Conservation (phyloP, 805 yeast species). For the Wickerhamomyces queroliae region DNA sequence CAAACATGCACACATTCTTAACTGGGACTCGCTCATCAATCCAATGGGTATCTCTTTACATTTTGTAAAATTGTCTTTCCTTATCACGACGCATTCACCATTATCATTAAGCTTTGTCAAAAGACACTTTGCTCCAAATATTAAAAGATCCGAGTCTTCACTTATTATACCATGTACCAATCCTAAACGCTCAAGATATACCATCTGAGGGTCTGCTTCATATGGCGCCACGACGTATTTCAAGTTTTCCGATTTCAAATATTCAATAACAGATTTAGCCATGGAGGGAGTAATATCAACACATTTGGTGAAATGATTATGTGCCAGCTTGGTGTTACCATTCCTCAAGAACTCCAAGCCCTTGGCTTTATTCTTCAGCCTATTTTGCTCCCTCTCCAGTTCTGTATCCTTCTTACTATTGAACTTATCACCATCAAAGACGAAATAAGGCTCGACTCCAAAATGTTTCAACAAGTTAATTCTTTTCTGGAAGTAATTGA, state of each 20-base stretch:
- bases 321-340: slow-evolving; percentile 58
- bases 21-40: slow-evolving; percentile 45
- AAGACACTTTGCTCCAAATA: slow-evolving; percentile 76
- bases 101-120: slow-evolving; percentile 77
- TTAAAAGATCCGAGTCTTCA: slow-evolving; percentile 89
- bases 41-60: slow-evolving; percentile 47
- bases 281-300: slow-evolving; percentile 85
- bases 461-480: slow-evolving; percentile 57
- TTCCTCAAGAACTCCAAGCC: slow-evolving; percentile 46
- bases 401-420: slow-evolving; percentile 79
- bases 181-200: slow-evolving; percentile 71
- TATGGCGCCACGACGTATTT: slow-evolving; percentile 91
- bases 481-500: slow-evolving; percentile 63
- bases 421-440: slow-evolving; percentile 87
- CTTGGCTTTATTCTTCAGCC: slow-evolving; percentile 51
- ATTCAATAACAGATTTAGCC: slow-evolving; percentile 82
- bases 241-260: slow-evolving; percentile 50
- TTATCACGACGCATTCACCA: slow-evolving; percentile 66
- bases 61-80: slow-evolving; percentile 45
- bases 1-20: slow-evolving; percentile 73
- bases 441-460: slow-evolving; percentile 78
- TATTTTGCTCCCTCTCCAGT: slow-evolving; percentile 46
- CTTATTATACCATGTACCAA: slow-evolving; percentile 80
- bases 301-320: slow-evolving; percentile 66
- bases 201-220: slow-evolving; percentile 98